These are phyloP conservation scores for grape (Vitis vinifera) DNA, from an alignment of 164 flowering plant genomes.

Conservation along the genomic window DNA sequence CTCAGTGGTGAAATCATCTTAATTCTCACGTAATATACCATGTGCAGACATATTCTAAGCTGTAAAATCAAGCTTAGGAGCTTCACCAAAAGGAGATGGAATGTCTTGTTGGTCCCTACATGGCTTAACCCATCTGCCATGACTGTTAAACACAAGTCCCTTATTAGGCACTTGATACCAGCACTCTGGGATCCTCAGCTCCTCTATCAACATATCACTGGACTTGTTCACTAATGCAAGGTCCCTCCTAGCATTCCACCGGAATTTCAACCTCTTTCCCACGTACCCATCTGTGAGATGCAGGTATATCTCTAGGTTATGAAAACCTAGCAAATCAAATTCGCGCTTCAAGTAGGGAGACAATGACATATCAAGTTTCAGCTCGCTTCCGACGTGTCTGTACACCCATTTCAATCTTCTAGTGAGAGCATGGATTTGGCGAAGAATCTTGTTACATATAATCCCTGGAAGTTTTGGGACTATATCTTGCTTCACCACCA, in stretches of 20 bases:
- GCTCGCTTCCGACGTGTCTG: slow-evolving; percentile 56
- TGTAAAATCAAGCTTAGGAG: not conserved
- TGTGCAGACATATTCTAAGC: not conserved
- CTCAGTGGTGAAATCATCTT: too few species aligned
- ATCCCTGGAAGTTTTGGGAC: slow-evolving; percentile 59
- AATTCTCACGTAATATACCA: too few species aligned
- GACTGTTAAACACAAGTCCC: slow-evolving; percentile 47
- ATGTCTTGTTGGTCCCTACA: slow-evolving; percentile 51
- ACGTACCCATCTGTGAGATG: slow-evolving; percentile 56
- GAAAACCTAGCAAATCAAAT: slow-evolving; percentile 35
- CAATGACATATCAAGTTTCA: slow-evolving; percentile 36
- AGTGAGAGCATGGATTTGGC: slow-evolving; percentile 29
- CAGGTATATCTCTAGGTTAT: slow-evolving; percentile 53
- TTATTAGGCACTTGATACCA: slow-evolving; percentile 60
- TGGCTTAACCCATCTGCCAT: slow-evolving; percentile 70
- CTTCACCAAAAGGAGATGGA: slow-evolving; percentile 37
- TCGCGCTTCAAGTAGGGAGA: slow-evolving; percentile 50
- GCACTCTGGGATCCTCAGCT: slow-evolving; percentile 29
- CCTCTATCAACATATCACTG: slow-evolving; percentile 29
- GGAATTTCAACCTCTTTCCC: slow-evolving; percentile 21
- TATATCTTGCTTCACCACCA: slow-evolving; percentile 45
- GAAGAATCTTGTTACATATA: slow-evolving; percentile 34
- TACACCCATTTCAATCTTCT: slow-evolving; percentile 45
- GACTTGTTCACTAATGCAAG: slow-evolving; percentile 53
- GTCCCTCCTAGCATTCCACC: slow-evolving; percentile 37